Base-by-base conservation (phyloP, 805 yeast genomes). In the Teunomyces lycoperdinae region DNA sequence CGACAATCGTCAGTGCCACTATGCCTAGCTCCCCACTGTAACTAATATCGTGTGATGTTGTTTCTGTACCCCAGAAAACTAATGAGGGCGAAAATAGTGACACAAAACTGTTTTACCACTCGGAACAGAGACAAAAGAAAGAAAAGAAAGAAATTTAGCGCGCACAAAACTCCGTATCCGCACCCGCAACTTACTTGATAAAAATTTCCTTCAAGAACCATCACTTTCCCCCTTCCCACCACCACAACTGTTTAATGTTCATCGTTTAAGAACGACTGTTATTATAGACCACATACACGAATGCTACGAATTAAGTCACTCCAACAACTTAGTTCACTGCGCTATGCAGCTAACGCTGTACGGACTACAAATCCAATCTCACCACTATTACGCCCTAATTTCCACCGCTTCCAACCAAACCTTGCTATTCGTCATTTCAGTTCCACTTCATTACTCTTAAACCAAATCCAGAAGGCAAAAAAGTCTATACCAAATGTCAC, bases 401-500 rank as follows among this genome's bases (percentile, higher is more conserved):
- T 36, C 40, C 13, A 13, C 27, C 9, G 17, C 13, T 32, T 32
- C 34, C 34, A 32, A 32, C 34, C 34, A 4, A 7, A 14, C 10
- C n/a, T 26, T 24, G 29, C 7, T 38, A 26, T 28, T 17, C 34
- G 34, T 17, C 31, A 42, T 13, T 29, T 20, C 27, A 29, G 36
- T 10, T 17, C 35, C 8, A 24, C 33, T n/a, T 5, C n/a, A 7
- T 8, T 16, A 4, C 28, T 34, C 9, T 26, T 26, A 20, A 33
- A 43, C 14, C 30, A 43, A 26, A 11, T 42, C 7, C 39, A 20
- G 6, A 38, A 11, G 17, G 29, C 10, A 9, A 38, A 38, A 24
- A 26, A 26, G 10, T 38, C 16, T 7, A 10, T 38, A 11, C 43
- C 33, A 5, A 32, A 42, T 16, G n/a, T 45, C 40, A 50, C 57